These are phyloP conservation scores for Curvularia sp. DNA, from an alignment of 2,329 filamentous ascomycete species.

Conservation along the genomic window DNA sequence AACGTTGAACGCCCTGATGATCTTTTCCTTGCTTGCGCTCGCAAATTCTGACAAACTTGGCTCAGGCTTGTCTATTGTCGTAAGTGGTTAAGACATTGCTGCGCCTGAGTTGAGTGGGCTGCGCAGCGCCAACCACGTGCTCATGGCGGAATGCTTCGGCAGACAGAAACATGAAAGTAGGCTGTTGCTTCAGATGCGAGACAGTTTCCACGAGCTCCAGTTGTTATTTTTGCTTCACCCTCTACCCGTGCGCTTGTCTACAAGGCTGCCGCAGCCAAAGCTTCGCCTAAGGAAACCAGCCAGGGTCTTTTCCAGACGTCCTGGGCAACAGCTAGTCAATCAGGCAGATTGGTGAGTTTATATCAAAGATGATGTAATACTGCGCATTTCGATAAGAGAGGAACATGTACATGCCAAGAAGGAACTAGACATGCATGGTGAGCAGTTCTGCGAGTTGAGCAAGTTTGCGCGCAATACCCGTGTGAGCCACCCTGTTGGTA, in stretches of 20 bases:
- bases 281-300: slow-evolving; percentile 41
- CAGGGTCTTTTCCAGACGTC: slow-evolving; percentile 37
- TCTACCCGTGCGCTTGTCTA: slow-evolving; percentile 38
- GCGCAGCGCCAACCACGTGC: not conserved
- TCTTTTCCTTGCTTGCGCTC: slow-evolving; percentile 11
- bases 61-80: not conserved
- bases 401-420: slow-evolving; percentile 43
- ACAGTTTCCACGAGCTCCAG: slow-evolving; percentile 38
- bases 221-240: slow-evolving; percentile 32
- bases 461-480: slow-evolving; percentile 33
- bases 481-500: not conserved
- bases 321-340: slow-evolving; percentile 37
- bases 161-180: not conserved
- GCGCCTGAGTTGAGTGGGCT: not conserved
- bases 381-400: slow-evolving; percentile 45
- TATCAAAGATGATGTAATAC: slow-evolving; percentile 34
- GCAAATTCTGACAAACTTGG: not conserved
- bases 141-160: not conserved
- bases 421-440: slow-evolving; percentile 26
- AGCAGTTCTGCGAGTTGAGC: slow-evolving; percentile 26
- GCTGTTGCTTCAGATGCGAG: slow-evolving; percentile 45
- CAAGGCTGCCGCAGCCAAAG: slow-evolving; percentile 41
- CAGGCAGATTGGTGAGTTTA: slow-evolving; percentile 39
- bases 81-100: not conserved
- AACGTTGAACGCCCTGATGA: slow-evolving; percentile 13